Conservation (phyloP, 345 rosid species). For the Citrus reticulata region DNA sequence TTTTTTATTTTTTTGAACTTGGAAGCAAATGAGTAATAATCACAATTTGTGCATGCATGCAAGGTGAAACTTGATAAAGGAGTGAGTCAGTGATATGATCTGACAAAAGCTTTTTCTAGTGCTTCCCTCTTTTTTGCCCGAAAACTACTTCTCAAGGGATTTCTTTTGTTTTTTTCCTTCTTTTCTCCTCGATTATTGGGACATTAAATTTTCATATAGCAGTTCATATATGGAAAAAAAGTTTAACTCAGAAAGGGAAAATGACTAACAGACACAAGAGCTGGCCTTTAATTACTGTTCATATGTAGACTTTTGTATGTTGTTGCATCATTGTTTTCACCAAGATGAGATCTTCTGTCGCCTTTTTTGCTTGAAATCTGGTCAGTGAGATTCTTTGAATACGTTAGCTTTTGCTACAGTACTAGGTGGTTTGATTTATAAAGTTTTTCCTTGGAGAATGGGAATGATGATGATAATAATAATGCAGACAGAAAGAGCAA, state of each 20-base stretch:
- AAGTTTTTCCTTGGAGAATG: neutral
- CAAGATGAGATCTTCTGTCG: neutral
- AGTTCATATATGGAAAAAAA: neutral
- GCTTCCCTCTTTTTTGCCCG: neutral
- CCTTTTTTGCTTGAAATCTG: neutral
- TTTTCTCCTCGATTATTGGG: slow-evolving; percentile 2
- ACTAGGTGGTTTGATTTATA: neutral
- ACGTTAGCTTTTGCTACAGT: neutral
- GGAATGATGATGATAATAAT: too few relatives aligned
- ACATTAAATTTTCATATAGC: neutral
- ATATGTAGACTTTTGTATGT: slow-evolving; percentile 1
- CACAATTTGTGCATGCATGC: neutral
- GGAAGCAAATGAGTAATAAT: slow-evolving; percentile 3
- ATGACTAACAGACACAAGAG: neutral
- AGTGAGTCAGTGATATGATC: neutral
- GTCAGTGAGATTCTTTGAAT: neutral
- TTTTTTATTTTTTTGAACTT: neutral
- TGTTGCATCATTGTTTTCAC: slow-evolving; percentile 5
- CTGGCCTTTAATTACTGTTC: neutral
- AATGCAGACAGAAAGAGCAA: too few relatives aligned
- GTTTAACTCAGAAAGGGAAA: neutral
- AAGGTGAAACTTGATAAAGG: neutral
- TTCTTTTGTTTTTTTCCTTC: neutral
- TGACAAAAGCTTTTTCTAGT: neutral
- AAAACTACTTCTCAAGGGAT: slow-evolving; percentile 3